Evolutionary conservation across 345 rosid species (phyloP).

Genomic region (Alliaria petiolata): DNA sequence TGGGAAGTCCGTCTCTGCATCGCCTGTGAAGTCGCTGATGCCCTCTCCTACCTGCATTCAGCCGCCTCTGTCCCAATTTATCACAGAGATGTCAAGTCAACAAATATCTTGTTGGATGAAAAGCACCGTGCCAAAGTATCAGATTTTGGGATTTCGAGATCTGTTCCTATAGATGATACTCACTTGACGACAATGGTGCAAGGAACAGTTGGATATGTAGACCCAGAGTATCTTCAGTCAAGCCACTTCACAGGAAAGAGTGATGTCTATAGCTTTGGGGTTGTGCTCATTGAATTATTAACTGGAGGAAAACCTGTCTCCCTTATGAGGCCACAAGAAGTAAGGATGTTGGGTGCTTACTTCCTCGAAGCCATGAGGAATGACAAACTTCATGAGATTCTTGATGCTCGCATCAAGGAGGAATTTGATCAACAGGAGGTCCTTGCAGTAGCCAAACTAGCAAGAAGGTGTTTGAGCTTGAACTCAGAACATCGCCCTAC

Average conservation of each 20-base stretch:
- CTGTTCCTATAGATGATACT: slow-evolving; percentile 37
- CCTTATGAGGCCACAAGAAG: slow-evolving; percentile 23
- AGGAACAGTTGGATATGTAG: slow-evolving; percentile 32
- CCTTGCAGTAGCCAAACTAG: slow-evolving; percentile 33
- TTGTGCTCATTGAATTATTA: slow-evolving; percentile 40
- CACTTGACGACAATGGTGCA: slow-evolving; percentile 38
- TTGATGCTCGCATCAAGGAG: slow-evolving; percentile 22
- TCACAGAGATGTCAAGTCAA: slow-evolving; percentile 44
- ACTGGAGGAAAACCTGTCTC: slow-evolving; percentile 35
- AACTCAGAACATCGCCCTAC: slow-evolving; percentile 37
- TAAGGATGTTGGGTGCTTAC: slow-evolving; percentile 29
- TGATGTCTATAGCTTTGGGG: slow-evolving; percentile 31
- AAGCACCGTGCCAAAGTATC: slow-evolving; percentile 36
- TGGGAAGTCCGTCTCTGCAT: slow-evolving; percentile 41
- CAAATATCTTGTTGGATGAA: slow-evolving; percentile 40
- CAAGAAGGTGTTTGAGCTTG: slow-evolving; percentile 33
- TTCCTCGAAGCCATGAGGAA: slow-evolving; percentile 32
- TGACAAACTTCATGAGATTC: slow-evolving; percentile 26
- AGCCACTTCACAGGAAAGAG: slow-evolving; percentile 31
- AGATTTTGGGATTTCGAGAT: slow-evolving; percentile 49
- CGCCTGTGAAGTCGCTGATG: slow-evolving; percentile 36
- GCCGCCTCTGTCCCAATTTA: slow-evolving; percentile 38
- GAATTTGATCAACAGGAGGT: slow-evolving; percentile 23
- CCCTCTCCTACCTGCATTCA: slow-evolving; percentile 38
- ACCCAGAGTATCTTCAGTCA: slow-evolving; percentile 29